These are phyloP conservation scores for Nannizzia gypsea DNA, from an alignment of 2,329 filamentous ascomycete genomes.

Conservation along the genomic window DNA sequence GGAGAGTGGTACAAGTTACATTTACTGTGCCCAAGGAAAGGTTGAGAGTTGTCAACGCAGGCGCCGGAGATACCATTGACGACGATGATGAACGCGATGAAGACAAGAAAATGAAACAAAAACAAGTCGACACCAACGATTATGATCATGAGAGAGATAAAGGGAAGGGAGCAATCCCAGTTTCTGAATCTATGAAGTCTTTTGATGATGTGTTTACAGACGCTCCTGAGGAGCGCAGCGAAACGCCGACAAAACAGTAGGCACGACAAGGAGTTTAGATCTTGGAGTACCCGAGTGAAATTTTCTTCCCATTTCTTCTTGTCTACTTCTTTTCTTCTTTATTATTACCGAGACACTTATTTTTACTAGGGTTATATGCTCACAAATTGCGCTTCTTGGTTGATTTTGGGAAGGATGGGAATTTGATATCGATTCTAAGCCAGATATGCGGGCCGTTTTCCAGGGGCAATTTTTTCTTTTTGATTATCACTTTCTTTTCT, in stretches of 20 bases:
- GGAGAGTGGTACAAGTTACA: conserved; percentile 66
- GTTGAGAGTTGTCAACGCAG: conserved; percentile 79
- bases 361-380: not conserved
- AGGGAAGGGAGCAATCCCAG: not conserved
- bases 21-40: conserved; percentile 86
- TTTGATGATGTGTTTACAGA: not conserved
- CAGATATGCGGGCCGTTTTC: not conserved
- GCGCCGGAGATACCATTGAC: conserved; percentile 25
- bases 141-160: not conserved
- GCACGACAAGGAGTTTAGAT: not conserved
- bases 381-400: not conserved
- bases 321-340: not conserved
- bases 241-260: not conserved
- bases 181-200: not conserved
- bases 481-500: not conserved
- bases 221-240: not conserved
- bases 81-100: conserved; percentile 12
- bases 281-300: not conserved
- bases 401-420: not conserved
- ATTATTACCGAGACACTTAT: not conserved
- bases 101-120: conserved; percentile 2
- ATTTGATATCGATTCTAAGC: not conserved
- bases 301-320: conserved; percentile 1
- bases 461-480: not conserved
- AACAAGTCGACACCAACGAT: not conserved